Conservation (phyloP, 179 eudicot genomes). For the Drosera spatulata region DNA sequence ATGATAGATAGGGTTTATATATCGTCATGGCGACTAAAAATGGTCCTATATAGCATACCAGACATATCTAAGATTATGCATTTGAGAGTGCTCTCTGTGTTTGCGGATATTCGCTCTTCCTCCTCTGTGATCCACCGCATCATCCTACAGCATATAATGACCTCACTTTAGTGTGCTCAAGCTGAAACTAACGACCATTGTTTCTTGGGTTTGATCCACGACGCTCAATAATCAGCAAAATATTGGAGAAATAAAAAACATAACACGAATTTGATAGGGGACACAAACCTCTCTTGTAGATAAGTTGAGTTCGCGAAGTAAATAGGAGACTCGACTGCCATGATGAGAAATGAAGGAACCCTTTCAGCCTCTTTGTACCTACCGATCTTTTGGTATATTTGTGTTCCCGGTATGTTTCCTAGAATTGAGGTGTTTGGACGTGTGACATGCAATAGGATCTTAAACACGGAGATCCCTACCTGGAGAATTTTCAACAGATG, state of each 20-base stretch:
- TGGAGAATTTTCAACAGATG: constrained; percentile 7
- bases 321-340: constrained; percentile 65
- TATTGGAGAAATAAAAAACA: too few relatives aligned
- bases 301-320: constrained; percentile 83
- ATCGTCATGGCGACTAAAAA: background rate
- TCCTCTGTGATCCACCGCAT: constrained; percentile 59
- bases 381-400: constrained; percentile 48
- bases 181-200: too few relatives aligned
- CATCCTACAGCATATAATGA: constrained; percentile 28
- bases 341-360: constrained; percentile 54
- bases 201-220: too few relatives aligned
- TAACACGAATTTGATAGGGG: too few relatives aligned
- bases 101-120: constrained; percentile 35
- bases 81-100: constrained; percentile 30
- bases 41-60: constrained; percentile 25
- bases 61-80: constrained; percentile 85
- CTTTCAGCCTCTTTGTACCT: constrained; percentile 57
- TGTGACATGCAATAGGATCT: constrained; percentile 56
- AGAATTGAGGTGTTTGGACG: constrained; percentile 59
- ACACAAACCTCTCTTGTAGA: constrained; percentile 73
- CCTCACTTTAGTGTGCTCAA: background rate
- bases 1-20: background rate
- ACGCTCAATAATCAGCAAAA: too few relatives aligned
- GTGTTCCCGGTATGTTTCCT: constrained; percentile 68
- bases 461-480: constrained; percentile 71